Base-by-base conservation (phyloP, 2,329 filamentous ascomycete species). In the Epichloe gansuensis region DNA sequence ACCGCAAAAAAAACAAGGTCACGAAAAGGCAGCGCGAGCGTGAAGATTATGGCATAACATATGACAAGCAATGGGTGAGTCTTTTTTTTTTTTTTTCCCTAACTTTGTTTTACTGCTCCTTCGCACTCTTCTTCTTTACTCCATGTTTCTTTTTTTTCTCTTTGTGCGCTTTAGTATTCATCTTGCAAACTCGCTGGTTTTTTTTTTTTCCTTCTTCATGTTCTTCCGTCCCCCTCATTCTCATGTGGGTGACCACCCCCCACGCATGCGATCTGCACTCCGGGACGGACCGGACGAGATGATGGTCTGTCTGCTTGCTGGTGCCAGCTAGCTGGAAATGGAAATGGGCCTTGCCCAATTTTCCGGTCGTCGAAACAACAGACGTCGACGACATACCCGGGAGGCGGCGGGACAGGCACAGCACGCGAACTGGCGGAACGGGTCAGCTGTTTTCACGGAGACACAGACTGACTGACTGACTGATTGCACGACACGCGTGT, bases 61-160 rank as follows among this genome's bases (percentile, higher is more conserved):
- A 63, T 52, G 72, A 75, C 60, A 77, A 77, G 64, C 66, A 74
- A 57, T 76, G 74, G 73, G 73, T 76, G 65, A 61, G 69, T 66
- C 35, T 43, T 41, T 53, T 49, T 36, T 54, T 52, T 44, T 52
- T 54, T 52, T 54, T 49, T 15, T 50, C 44, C 40, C 50, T 50
- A 42, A 7, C 13, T 5, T 25, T n/a, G 23, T 12, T 46, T 36
- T 46, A 7, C 15, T 46, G 6, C 15, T 11, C 27, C 6, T 47
- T 31, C 7, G 12, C 15, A 1, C 11, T n/a, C 25, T 45, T n/a
- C 13, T 8, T 34, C 3, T 13, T 31, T 6, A 25, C 7, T 13
- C 11, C 27, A 4, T 15, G 8, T 1, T 27, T 15, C 17, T 45
- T 45, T 23, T 13, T 25, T 51, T 5, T 31, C 17, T n/a, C 34